Conservation (phyloP, 352 stramenopile species). For the Aphanomyces stellatus region DNA sequence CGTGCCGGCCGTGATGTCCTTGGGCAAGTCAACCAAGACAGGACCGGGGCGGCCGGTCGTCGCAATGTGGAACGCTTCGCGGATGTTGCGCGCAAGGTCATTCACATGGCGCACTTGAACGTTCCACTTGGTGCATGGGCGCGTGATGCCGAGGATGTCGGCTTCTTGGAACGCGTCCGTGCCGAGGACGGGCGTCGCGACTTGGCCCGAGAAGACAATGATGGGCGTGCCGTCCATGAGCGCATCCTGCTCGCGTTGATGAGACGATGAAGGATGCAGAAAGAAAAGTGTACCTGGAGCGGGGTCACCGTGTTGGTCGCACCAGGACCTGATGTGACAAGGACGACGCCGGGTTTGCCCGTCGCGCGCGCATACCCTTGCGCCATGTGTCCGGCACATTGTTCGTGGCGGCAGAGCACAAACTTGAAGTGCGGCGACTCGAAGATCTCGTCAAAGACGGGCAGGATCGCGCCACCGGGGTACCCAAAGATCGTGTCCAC, state of each 20-base stretch:
- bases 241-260: slow-evolving; percentile 41
- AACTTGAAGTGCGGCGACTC: slow-evolving; percentile 78
- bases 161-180: slow-evolving; percentile 91
- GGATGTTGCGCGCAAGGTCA: slow-evolving; percentile 91
- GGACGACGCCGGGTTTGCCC: slow-evolving; percentile 85
- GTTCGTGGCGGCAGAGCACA: slow-evolving; percentile 70
- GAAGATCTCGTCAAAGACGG: slow-evolving; percentile 93
- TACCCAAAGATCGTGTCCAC: slow-evolving; percentile 92
- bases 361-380: slow-evolving; percentile 77
- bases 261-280: not conserved
- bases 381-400: slow-evolving; percentile 79
- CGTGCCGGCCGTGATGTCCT: slow-evolving; percentile 87
- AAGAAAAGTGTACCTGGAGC: slow-evolving; percentile 35
- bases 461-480: slow-evolving; percentile 89
- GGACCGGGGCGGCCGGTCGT: slow-evolving; percentile 89
- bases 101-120: slow-evolving; percentile 94
- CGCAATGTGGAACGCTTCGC: slow-evolving; percentile 94
- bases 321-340: slow-evolving; percentile 90
- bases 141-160: slow-evolving; percentile 77
- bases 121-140: slow-evolving; percentile 94
- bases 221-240: slow-evolving; percentile 94
- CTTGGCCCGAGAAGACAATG: slow-evolving; percentile 91
- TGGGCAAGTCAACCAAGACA: slow-evolving; percentile 93
- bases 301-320: slow-evolving; percentile 93
- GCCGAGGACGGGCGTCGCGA: slow-evolving; percentile 86